These are phyloP conservation scores for Lagenaria siceraria DNA, from an alignment of 306 rosid species.

Conservation along the genomic window DNA sequence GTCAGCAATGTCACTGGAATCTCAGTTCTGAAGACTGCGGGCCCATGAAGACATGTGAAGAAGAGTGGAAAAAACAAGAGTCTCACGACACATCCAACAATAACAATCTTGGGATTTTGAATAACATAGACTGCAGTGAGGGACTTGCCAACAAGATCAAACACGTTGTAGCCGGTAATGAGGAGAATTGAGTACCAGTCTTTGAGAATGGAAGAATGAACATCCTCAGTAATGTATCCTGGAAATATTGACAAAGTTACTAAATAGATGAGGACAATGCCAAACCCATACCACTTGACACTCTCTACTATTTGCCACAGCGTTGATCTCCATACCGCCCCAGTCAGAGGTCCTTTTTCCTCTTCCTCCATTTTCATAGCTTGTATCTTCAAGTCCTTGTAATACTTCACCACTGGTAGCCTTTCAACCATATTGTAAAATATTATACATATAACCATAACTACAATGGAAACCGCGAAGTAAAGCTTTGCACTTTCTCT, in stretches of 20 bases:
- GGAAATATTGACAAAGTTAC: slow-evolving; percentile 88
- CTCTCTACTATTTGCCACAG: slow-evolving; percentile 48
- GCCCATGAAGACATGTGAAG: slow-evolving; percentile 71
- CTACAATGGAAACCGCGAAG: slow-evolving; percentile 55
- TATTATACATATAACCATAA: slow-evolving; percentile 48
- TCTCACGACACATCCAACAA: slow-evolving; percentile 49
- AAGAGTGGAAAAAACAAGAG: slow-evolving; percentile 79
- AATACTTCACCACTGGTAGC: slow-evolving; percentile 78
- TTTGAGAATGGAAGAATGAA: slow-evolving; percentile 58
- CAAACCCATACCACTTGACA: slow-evolving; percentile 71
- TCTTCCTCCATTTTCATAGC: slow-evolving; percentile 29
- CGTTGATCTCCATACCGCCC: neutral
- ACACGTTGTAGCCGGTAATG: slow-evolving; percentile 58
- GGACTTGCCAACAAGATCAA: slow-evolving; percentile 75
- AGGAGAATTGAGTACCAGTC: slow-evolving; percentile 81
- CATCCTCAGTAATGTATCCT: slow-evolving; percentile 87
- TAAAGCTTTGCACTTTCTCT: slow-evolving; percentile 71
- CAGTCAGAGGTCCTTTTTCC: slow-evolving; percentile 25
- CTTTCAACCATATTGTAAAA: slow-evolving; percentile 49
- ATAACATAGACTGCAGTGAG: slow-evolving; percentile 57
- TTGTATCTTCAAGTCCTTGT: slow-evolving; percentile 36
- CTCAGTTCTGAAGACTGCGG: slow-evolving; percentile 63
- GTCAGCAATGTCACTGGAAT: slow-evolving; percentile 59
- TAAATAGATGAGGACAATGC: slow-evolving; percentile 44
- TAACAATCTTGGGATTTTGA: slow-evolving; percentile 41